Percentiles rank a stretch among this genome's conserved stretches.
Evolutionary conservation across 305 asterid genomes (phyloP).

Genomic region (Plantago rigida): DNA sequence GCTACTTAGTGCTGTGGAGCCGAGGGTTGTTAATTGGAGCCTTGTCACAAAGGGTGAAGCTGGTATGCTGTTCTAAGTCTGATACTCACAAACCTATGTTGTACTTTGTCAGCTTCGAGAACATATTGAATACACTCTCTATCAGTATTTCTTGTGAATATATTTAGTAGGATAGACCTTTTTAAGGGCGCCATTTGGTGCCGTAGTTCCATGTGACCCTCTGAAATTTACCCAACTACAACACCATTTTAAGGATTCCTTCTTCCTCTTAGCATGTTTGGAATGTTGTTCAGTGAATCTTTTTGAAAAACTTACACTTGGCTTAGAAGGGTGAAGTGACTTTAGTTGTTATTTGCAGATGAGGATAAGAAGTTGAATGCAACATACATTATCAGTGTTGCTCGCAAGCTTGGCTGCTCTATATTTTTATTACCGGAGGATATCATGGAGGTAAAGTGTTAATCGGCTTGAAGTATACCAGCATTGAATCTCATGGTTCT

Average conservation of each 20-base stretch:
- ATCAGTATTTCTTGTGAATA: too few relatives aligned
- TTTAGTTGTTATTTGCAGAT: slow-evolving; percentile 41
- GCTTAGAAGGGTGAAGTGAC: neutral
- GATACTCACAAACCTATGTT: neutral
- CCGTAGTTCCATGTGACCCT: neutral
- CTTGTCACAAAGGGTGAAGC: slow-evolving; percentile 83
- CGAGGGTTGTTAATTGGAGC: slow-evolving; percentile 90
- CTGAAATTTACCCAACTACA: too few relatives aligned
- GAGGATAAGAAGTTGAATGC: slow-evolving; percentile 85
- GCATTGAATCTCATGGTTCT: neutral
- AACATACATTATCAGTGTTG: slow-evolving; percentile 79
- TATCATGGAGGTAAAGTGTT: slow-evolving; percentile 55
- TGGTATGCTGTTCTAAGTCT: slow-evolving; percentile 34
- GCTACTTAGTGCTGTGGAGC: slow-evolving; percentile 73
- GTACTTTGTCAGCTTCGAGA: neutral
- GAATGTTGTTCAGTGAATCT: too few relatives aligned
- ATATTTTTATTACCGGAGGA: slow-evolving; percentile 90
- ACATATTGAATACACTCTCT: neutral
- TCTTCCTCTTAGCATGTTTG: too few relatives aligned
- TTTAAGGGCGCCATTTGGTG: neutral
- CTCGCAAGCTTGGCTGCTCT: slow-evolving; percentile 91
- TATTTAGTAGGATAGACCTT: neutral
- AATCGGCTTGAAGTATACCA: neutral
- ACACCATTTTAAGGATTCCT: too few relatives aligned
- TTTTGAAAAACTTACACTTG: too few relatives aligned